phyloP scores from a whole-genome alignment of 345 rosid species.

The Laguncularia racemosa region DNA sequence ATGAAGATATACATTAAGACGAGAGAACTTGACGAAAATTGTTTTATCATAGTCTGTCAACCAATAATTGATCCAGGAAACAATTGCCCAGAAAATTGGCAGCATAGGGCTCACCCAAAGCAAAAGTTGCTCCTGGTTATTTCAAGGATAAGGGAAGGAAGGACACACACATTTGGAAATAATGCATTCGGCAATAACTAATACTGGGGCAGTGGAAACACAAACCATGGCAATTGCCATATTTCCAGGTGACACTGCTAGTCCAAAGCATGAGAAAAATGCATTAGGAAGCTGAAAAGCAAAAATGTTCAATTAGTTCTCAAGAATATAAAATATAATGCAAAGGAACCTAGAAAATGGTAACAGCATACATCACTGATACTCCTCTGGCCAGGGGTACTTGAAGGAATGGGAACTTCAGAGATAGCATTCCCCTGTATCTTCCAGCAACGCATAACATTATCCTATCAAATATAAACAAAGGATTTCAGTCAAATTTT shows the following conservation, averaged over 20 bases:
- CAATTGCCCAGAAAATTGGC: too few relatives aligned
- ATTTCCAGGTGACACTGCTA: slow-evolving; percentile 78
- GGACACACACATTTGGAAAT: slow-evolving; percentile 6
- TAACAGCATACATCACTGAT: slow-evolving; percentile 48
- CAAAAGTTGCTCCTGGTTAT: too few relatives aligned
- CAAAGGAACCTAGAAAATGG: slow-evolving; percentile 2
- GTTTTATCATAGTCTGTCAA: too few relatives aligned
- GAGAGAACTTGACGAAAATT: too few relatives aligned
- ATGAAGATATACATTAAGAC: too few relatives aligned
- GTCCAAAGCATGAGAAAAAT: slow-evolving; percentile 72
- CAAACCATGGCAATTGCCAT: slow-evolving; percentile 76
- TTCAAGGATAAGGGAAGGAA: slow-evolving; percentile 4
- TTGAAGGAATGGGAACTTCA: slow-evolving; percentile 66
- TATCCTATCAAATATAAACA: slow-evolving; percentile 41
- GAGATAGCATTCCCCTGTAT: slow-evolving; percentile 38
- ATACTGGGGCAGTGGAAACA: background rate
- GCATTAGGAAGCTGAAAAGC: slow-evolving; percentile 71
- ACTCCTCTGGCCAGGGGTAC: slow-evolving; percentile 48
- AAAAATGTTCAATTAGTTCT: slow-evolving; percentile 13
- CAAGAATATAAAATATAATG: slow-evolving; percentile 8
- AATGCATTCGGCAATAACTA: background rate
- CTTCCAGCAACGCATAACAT: slow-evolving; percentile 74
- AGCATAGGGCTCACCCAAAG: too few relatives aligned
- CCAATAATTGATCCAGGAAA: too few relatives aligned
- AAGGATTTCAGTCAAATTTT: too few relatives aligned